Percentiles rank a stretch among this genome's conserved stretches.
Evolutionary conservation across 2,329 filamentous ascomycete species (phyloP).

Genomic region (Cercospora sp.): DNA sequence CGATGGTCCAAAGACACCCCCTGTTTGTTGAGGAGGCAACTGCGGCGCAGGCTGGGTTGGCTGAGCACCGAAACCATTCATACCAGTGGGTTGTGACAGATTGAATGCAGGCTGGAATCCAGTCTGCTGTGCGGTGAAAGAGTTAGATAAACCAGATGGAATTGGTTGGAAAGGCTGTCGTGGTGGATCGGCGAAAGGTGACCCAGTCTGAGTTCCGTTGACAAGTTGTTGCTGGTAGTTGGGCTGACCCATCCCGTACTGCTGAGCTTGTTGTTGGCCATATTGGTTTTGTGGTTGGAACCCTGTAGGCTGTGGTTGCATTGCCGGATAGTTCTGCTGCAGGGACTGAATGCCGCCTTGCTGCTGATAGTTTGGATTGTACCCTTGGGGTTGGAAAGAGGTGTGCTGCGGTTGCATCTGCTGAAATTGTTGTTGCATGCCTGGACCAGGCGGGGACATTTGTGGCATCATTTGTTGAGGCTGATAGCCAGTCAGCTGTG

Average conservation of each 20-base stretch:
- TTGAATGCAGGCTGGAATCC: slow-evolving; percentile 51
- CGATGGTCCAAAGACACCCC: slow-evolving; percentile 39
- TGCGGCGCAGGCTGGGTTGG: slow-evolving; percentile 51
- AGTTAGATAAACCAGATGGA: slow-evolving; percentile 41
- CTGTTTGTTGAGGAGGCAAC: slow-evolving; percentile 58
- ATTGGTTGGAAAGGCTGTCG: slow-evolving; percentile 43
- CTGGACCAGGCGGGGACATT: slow-evolving; percentile 53
- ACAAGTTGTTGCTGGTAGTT: slow-evolving; percentile 55
- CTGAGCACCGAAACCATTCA: slow-evolving; percentile 50
- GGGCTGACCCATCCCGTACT: slow-evolving; percentile 31
- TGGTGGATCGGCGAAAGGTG: slow-evolving; percentile 59
- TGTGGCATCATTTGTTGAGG: slow-evolving; percentile 41
- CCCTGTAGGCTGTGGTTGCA: slow-evolving; percentile 59
- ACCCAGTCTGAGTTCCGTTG: slow-evolving; percentile 47
- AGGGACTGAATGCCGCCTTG: slow-evolving; percentile 35
- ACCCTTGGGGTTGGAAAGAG: slow-evolving; percentile 37
- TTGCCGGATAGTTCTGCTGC: slow-evolving; percentile 36
- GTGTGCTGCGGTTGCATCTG: slow-evolving; percentile 42
- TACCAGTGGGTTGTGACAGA: slow-evolving; percentile 41
- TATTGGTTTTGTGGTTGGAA: slow-evolving; percentile 38
- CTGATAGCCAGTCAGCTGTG: slow-evolving; percentile 76
- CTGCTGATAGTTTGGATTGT: slow-evolving; percentile 47
- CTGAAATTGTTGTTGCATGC: slow-evolving; percentile 42
- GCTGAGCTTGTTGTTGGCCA: slow-evolving; percentile 22
- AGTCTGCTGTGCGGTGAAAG: slow-evolving; percentile 49